Percentiles rank a stretch among this genome's conserved stretches.
phyloP scores from a whole-genome alignment of 1,284 basidiomycete species.

The Trametes pubescens region DNA sequence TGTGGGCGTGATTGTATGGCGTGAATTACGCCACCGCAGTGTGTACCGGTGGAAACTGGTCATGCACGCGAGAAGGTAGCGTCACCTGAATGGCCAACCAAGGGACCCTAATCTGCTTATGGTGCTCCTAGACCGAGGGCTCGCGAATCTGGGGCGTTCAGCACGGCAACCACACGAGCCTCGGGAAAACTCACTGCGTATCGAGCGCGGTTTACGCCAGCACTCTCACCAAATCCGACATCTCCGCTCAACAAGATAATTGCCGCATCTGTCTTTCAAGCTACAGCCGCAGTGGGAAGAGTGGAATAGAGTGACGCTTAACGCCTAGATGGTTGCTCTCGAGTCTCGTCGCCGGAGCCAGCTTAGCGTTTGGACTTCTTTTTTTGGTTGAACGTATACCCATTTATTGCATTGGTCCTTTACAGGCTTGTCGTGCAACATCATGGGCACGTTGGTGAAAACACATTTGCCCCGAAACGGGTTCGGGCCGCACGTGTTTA shows the following conservation, averaged over 20 bases:
- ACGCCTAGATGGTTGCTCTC: neutral
- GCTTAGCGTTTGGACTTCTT: slow-evolving; percentile 23
- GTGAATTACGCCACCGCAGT: neutral
- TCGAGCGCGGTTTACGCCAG: neutral
- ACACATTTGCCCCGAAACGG: too few species aligned
- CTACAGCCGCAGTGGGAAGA: neutral
- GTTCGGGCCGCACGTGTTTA: too few species aligned
- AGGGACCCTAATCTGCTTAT: neutral
- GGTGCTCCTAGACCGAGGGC: neutral
- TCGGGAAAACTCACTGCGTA: slow-evolving; percentile 8
- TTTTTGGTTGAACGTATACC: too few species aligned
- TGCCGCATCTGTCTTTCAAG: slow-evolving; percentile 9
- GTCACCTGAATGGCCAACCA: too few species aligned
- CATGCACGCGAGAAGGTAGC: neutral
- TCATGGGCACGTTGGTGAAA: too few species aligned
- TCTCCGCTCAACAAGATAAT: slow-evolving; percentile 2
- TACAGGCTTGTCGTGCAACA: too few species aligned
- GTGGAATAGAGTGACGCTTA: neutral
- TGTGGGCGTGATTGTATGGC: neutral
- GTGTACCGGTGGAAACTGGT: neutral
- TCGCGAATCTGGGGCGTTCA: neutral
- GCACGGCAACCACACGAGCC: neutral
- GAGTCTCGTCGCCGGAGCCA: neutral
- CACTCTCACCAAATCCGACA: neutral
- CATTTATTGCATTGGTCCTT: too few species aligned